A percentile compares a stretch with the other conserved stretches of the same genome.
Evolutionary conservation across 768 basidiomycete species (phyloP).

Genomic region (Termitomyces sp.): DNA sequence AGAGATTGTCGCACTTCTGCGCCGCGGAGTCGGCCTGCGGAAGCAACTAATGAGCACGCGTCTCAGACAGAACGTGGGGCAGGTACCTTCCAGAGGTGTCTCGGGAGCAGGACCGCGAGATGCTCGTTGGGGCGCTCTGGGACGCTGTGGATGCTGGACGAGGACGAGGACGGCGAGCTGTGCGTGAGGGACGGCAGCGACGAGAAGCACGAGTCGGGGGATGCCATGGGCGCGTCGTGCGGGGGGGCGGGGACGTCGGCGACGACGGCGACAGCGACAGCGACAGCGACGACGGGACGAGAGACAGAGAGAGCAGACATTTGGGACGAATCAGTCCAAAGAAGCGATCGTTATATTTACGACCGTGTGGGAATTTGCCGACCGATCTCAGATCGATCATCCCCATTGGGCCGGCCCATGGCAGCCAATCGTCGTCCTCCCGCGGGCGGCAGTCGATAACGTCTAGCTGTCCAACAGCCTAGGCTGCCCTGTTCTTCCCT

Average conservation of each 20-base stretch:
- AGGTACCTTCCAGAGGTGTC: conserved; percentile 66
- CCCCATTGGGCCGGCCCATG: not conserved
- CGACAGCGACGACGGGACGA: conserved; percentile 7
- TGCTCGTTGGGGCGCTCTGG: conserved; percentile 55
- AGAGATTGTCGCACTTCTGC: conserved; percentile 64
- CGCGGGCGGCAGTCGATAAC: conserved; percentile 1
- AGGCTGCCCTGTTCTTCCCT: too few relatives aligned
- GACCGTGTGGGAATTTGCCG: not conserved
- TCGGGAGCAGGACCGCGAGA: conserved; percentile 69
- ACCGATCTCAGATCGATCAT: conserved; percentile 1
- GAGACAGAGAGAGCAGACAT: conserved; percentile 22
- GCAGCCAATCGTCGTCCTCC: not conserved
- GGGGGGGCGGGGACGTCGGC: conserved; percentile 1
- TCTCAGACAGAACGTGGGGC: conserved; percentile 2
- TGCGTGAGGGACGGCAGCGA: conserved; percentile 22
- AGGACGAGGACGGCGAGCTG: conserved; percentile 27
- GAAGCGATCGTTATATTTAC: conserved; percentile 5
- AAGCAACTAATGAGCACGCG: conserved; percentile 11
- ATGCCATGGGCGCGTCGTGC: not conserved
- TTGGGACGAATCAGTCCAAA: not conserved
- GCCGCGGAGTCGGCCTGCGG: conserved; percentile 57
- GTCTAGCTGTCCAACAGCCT: conserved; percentile 5
- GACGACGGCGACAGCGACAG: not conserved
- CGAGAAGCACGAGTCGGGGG: conserved; percentile 19
- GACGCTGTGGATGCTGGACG: conserved; percentile 22